Evolutionary conservation across 192 early-diverging fungal species (phyloP), one percentile per base, ranked within the genome.

Genomic region (Glomus cerebriforme): DNA sequence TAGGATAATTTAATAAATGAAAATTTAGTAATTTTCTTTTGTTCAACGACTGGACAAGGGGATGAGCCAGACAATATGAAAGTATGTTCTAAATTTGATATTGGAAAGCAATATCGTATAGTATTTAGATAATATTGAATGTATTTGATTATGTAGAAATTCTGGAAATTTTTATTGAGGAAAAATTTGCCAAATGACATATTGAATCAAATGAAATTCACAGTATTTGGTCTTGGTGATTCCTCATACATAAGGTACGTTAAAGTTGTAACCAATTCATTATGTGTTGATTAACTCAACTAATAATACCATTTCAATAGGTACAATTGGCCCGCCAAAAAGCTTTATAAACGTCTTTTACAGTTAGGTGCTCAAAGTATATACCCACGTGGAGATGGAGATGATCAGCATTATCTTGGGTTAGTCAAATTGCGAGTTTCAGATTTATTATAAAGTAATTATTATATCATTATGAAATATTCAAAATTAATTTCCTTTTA

Each of bases 391-490:
- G 96, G 95, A 0, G 95, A 97, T 76, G 96, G 94, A 34, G 98
- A 99, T 79, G 98, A 98, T 85, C 96, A 98, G 83, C 96, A 99
- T 80, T 95, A 95, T 68, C 83, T 97, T 78, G 98, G 98, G 85
- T 87, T 85, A 87, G 77, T 64, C 39, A 13, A 19, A 8, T 17
- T 24, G 34, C 17, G 17, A 54, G 4, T 54, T 54, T 15, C 47
- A 17, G 15, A 47, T 12, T 81, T 17, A 4, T 15, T 2, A 45
- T 24, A 69, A 37, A 26, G 60, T 63, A 58, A 63, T 47, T 49
- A 22, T 31, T 29, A 22, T 6, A 13, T 29, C 24, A 39, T 9
- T 37, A 58, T 47, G 82, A 45, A n/a, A n/a, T 43, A 32, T 15
- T 73, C 17, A 32, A 2, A 8, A 37, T 3, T 65, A 59, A 83